Evolutionary conservation across 495 filamentous ascomycete species (phyloP).

Genomic region (Trichoderma asperelloides): DNA sequence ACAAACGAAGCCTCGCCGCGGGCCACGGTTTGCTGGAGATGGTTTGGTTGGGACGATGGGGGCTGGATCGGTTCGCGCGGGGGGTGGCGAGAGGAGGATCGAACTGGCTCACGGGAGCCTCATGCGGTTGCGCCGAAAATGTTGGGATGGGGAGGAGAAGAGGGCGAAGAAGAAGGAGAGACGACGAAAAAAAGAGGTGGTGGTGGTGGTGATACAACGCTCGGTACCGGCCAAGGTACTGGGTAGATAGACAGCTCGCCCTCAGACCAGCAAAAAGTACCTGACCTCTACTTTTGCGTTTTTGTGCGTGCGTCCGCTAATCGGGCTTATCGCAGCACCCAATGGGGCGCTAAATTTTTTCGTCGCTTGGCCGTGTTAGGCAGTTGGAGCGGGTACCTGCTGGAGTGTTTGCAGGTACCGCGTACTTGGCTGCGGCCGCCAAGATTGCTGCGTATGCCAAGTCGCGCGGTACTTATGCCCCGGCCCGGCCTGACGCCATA

Average conservation of each 20-base stretch:
- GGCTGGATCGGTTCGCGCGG: neutral
- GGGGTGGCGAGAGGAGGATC: neutral
- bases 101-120: slow-evolving; percentile 4
- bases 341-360: neutral
- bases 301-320: neutral
- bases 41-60: neutral
- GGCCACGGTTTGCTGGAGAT: neutral
- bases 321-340: slow-evolving; percentile 1
- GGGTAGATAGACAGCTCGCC: too few species aligned
- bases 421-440: neutral
- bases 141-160: neutral
- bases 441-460: neutral
- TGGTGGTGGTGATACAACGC: too few species aligned
- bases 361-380: neutral
- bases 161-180: neutral
- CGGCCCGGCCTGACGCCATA: too few species aligned
- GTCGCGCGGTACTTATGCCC: neutral
- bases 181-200: neutral
- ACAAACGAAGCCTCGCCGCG: neutral
- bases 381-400: neutral
- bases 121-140: neutral
- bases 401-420: neutral
- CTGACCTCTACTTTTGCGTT: neutral
- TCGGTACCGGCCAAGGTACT: too few species aligned
- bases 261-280: neutral